A percentile compares a stretch with the other conserved stretches of the same genome.
phyloP scores from a whole-genome alignment of 331 rosid species.

The Phaseolus coccineus region DNA sequence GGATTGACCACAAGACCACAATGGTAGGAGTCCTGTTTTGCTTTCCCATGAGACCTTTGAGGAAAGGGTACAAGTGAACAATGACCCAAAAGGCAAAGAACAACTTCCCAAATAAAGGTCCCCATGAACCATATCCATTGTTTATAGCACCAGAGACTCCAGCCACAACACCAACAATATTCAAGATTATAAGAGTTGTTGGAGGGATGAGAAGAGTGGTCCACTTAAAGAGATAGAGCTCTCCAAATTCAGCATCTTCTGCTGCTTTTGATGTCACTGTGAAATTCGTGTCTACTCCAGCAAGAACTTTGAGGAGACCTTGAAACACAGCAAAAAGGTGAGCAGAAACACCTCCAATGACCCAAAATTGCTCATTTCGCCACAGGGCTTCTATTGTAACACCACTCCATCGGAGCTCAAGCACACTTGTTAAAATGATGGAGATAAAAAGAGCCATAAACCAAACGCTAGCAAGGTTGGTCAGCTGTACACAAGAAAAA shows the following conservation, averaged over 20 bases:
- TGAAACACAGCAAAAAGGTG: slow-evolving; percentile 89
- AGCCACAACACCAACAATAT: slow-evolving; percentile 92
- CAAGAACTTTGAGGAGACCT: slow-evolving; percentile 88
- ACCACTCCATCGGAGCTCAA: slow-evolving; percentile 90
- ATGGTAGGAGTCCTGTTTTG: slow-evolving; percentile 96
- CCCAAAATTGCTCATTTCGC: slow-evolving; percentile 96
- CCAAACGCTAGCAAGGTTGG: slow-evolving; percentile 84
- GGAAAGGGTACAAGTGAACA: slow-evolving; percentile 94
- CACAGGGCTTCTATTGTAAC: slow-evolving; percentile 79
- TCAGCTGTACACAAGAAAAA: slow-evolving; percentile 57
- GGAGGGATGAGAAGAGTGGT: slow-evolving; percentile 92
- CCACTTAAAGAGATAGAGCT: slow-evolving; percentile 91
- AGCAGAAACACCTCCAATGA: slow-evolving; percentile 91
- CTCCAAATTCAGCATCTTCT: slow-evolving; percentile 73
- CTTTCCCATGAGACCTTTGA: slow-evolving; percentile 95
- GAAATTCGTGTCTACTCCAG: slow-evolving; percentile 86
- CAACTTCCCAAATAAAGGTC: slow-evolving; percentile 85
- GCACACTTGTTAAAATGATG: slow-evolving; percentile 74
- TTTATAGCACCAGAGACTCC: slow-evolving; percentile 90
- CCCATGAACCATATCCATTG: slow-evolving; percentile 93
- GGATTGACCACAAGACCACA: slow-evolving; percentile 87
- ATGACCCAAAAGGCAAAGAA: slow-evolving; percentile 93
- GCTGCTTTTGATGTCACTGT: slow-evolving; percentile 85
- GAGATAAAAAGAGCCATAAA: slow-evolving; percentile 86
- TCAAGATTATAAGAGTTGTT: slow-evolving; percentile 80